phyloP scores from a whole-genome alignment of 768 basidiomycete species.

The Boletus eberwhitei region DNA sequence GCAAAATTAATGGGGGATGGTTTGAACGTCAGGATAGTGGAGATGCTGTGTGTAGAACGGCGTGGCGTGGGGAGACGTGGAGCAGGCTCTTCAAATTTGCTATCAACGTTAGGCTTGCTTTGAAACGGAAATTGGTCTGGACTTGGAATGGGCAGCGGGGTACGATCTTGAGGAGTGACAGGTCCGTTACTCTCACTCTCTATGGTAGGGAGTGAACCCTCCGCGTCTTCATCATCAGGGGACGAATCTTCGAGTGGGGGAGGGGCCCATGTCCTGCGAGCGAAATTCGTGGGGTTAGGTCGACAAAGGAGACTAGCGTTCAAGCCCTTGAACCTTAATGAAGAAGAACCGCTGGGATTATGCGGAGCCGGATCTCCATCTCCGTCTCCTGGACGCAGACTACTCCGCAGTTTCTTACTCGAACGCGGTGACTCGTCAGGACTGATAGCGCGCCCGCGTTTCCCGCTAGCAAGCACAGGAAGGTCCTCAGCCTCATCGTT shows the following conservation, averaged over 20 bases:
- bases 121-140: slow-evolving; percentile 28
- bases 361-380: slow-evolving; percentile 30
- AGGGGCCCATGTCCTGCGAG: slow-evolving; percentile 54
- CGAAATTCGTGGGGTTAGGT: slow-evolving; percentile 61
- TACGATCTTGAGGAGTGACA: slow-evolving; percentile 56
- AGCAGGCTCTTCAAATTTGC: slow-evolving; percentile 21
- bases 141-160: slow-evolving; percentile 39
- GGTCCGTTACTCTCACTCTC: slow-evolving; percentile 51
- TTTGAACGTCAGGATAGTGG: slow-evolving; percentile 50
- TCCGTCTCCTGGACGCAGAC: slow-evolving; percentile 17
- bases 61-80: slow-evolving; percentile 25
- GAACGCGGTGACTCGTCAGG: slow-evolving; percentile 26
- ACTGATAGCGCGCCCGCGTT: slow-evolving; percentile 20
- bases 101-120: slow-evolving; percentile 14
- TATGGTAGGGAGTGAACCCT: slow-evolving; percentile 32
- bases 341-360: slow-evolving; percentile 23
- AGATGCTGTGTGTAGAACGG: slow-evolving; percentile 20
- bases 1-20: slow-evolving; percentile 66
- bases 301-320: slow-evolving; percentile 51
- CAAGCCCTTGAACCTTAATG: slow-evolving; percentile 30
- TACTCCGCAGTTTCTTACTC: slow-evolving; percentile 26
- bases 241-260: slow-evolving; percentile 35
- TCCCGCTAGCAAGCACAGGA: slow-evolving; percentile 15
- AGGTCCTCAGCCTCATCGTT: slow-evolving; percentile 10
- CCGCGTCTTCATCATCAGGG: slow-evolving; percentile 30